phyloP scores from a whole-genome alignment of 371 early-diverging fungal genomes.

The Mucor circinelloides region DNA sequence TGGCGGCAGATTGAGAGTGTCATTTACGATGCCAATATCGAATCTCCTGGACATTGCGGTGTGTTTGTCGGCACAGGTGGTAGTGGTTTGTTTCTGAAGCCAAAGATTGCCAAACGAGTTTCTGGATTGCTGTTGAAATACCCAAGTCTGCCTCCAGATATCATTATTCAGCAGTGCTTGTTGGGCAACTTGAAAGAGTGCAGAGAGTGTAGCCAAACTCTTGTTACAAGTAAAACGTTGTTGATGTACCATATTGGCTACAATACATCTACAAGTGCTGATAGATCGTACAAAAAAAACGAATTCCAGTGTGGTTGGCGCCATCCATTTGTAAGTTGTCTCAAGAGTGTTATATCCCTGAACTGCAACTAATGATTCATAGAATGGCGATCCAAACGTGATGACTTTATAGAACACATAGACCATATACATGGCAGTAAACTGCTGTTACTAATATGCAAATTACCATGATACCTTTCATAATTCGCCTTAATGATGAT shows the following conservation, averaged over 20 bases:
- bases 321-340: conserved; percentile 63
- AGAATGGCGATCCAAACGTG: conserved; percentile 47
- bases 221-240: conserved; percentile 58
- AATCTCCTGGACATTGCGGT: conserved; percentile 57
- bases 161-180: conserved; percentile 60
- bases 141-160: conserved; percentile 53
- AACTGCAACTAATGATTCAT: background rate
- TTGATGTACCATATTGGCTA: conserved; percentile 65
- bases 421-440: background rate
- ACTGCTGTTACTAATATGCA: background rate
- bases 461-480: background rate
- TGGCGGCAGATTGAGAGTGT: conserved; percentile 61
- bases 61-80: conserved; percentile 69
- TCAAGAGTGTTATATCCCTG: background rate
- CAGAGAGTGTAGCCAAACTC: conserved; percentile 28
- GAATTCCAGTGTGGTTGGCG: conserved; percentile 71
- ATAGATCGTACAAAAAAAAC: conserved; percentile 54
- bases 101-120: conserved; percentile 41
- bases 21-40: conserved; percentile 49
- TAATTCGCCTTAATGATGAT: background rate
- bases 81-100: conserved; percentile 58
- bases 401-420: conserved; percentile 24
- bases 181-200: conserved; percentile 55
- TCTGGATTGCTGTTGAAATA: conserved; percentile 47
- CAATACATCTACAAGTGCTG: conserved; percentile 62